A percentile compares a stretch with the other conserved stretches of the same genome.
These are phyloP conservation scores for Termitomyces sp. DNA, from an alignment of 768 basidiomycete genomes.

Conservation along the genomic window DNA sequence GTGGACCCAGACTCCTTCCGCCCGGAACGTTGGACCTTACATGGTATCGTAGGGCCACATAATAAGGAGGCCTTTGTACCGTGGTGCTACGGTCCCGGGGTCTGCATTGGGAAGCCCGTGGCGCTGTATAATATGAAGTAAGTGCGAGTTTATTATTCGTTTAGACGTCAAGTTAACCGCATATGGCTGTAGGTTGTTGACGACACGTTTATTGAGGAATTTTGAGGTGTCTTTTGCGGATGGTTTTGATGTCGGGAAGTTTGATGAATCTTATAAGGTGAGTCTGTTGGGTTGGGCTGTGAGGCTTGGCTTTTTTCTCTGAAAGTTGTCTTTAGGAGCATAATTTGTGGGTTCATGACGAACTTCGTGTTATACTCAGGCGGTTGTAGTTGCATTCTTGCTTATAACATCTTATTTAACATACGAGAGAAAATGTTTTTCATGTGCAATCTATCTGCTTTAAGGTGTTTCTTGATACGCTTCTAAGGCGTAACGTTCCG, in stretches of 20 bases:
- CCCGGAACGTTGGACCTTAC: slow-evolving; percentile 18
- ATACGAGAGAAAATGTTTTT: background rate
- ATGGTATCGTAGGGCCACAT: background rate
- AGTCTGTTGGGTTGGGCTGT: background rate
- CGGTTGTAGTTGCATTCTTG: background rate
- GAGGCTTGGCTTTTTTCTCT: background rate
- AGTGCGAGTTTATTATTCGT: background rate
- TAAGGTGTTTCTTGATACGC: background rate
- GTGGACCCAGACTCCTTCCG: slow-evolving; percentile 15
- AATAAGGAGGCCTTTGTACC: slow-evolving; percentile 17
- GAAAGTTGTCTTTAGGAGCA: slow-evolving; percentile 12
- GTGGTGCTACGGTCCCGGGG: slow-evolving; percentile 16
- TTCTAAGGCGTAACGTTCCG: background rate
- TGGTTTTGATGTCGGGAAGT: slow-evolving; percentile 14
- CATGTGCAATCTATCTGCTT: background rate
- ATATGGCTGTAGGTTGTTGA: slow-evolving; percentile 10
- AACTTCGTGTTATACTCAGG: slow-evolving; percentile 11
- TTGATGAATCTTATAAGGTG: slow-evolving; percentile 19
- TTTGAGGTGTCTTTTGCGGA: slow-evolving; percentile 13
- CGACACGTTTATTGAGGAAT: slow-evolving; percentile 8
- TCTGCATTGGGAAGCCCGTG: slow-evolving; percentile 22
- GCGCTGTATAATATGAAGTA: slow-evolving; percentile 24
- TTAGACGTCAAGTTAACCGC: background rate
- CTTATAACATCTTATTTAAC: background rate
- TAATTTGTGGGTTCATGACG: slow-evolving; percentile 20